Evolutionary conservation across 306 rosid genomes (phyloP).

Genomic region (Pterocarpus macrocarpus): DNA sequence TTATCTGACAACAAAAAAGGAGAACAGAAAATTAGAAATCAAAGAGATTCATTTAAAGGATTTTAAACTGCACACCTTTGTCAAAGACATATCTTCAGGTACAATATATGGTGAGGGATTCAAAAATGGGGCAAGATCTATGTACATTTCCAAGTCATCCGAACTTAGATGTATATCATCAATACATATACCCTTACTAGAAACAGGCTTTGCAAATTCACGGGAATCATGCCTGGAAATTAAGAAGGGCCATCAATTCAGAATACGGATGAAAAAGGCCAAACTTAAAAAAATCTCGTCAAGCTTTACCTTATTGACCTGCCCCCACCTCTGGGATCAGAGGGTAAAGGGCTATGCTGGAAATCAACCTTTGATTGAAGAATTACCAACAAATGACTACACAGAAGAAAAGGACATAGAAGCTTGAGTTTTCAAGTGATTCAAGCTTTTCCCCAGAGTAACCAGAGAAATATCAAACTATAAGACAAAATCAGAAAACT

Average conservation of each 20-base stretch:
- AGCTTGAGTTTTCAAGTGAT: slow-evolving; percentile 33
- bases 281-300: slow-evolving; percentile 12
- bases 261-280: slow-evolving; percentile 48
- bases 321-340: slow-evolving; percentile 68
- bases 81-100: slow-evolving; percentile 95
- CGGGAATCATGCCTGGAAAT: slow-evolving; percentile 75
- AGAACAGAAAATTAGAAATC: slow-evolving; percentile 13
- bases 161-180: slow-evolving; percentile 82
- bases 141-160: slow-evolving; percentile 97
- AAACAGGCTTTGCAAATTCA: slow-evolving; percentile 95
- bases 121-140: slow-evolving; percentile 89
- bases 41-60: slow-evolving; percentile 18
- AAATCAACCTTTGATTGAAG: slow-evolving; percentile 91
- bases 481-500: neutral
- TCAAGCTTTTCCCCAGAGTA: slow-evolving; percentile 32
- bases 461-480: slow-evolving; percentile 25
- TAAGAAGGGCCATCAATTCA: slow-evolving; percentile 43
- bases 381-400: slow-evolving; percentile 92
- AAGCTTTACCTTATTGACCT: slow-evolving; percentile 67
- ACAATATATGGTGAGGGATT: slow-evolving; percentile 94
- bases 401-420: slow-evolving; percentile 43
- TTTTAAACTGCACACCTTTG: slow-evolving; percentile 69
- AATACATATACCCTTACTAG: slow-evolving; percentile 85
- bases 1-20: slow-evolving; percentile 40
- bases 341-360: slow-evolving; percentile 90